A percentile compares a stretch with the other conserved stretches of the same genome.
These are phyloP conservation scores for Microthlaspi erraticum DNA, from an alignment of 345 rosid genomes.

Conservation along the genomic window DNA sequence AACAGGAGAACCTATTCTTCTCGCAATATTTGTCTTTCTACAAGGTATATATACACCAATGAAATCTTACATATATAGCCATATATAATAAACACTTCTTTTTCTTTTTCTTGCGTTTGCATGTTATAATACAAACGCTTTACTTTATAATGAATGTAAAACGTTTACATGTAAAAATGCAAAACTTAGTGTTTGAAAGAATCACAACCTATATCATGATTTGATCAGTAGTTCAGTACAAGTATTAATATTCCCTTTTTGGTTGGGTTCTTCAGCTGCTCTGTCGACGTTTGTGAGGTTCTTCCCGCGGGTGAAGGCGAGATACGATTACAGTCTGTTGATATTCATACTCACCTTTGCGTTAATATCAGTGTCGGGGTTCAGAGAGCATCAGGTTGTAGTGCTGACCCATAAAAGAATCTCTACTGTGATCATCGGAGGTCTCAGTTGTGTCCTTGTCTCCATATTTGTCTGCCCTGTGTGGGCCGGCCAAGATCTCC, in stretches of 20 bases:
- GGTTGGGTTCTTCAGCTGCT: slow-evolving; percentile 52
- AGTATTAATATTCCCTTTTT: neutral
- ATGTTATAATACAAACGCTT: neutral
- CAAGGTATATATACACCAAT: slow-evolving; percentile 46
- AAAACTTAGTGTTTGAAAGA: neutral
- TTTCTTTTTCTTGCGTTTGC: neutral
- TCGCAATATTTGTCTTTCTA: slow-evolving; percentile 66
- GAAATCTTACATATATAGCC: neutral
- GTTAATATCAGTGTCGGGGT: slow-evolving; percentile 73
- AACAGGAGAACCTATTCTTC: slow-evolving; percentile 65
- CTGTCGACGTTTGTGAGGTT: slow-evolving; percentile 68
- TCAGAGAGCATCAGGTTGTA: slow-evolving; percentile 58
- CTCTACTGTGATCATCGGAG: slow-evolving; percentile 70
- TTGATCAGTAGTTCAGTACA: no score
- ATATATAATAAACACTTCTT: neutral
- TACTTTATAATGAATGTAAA: no score
- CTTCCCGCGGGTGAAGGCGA: slow-evolving; percentile 74
- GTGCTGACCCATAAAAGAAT: slow-evolving; percentile 62
- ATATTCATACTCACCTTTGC: slow-evolving; percentile 82
- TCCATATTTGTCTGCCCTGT: slow-evolving; percentile 65
- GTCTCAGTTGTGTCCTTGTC: slow-evolving; percentile 50
- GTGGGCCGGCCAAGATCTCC: slow-evolving; percentile 78
- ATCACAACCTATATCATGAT: slow-evolving; percentile 2
- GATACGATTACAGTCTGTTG: slow-evolving; percentile 80
- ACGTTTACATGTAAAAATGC: neutral